Percentiles rank a stretch among this genome's conserved stretches.
These are phyloP conservation scores for Terana coerulea DNA, from an alignment of 768 basidiomycete genomes.

Conservation along the genomic window DNA sequence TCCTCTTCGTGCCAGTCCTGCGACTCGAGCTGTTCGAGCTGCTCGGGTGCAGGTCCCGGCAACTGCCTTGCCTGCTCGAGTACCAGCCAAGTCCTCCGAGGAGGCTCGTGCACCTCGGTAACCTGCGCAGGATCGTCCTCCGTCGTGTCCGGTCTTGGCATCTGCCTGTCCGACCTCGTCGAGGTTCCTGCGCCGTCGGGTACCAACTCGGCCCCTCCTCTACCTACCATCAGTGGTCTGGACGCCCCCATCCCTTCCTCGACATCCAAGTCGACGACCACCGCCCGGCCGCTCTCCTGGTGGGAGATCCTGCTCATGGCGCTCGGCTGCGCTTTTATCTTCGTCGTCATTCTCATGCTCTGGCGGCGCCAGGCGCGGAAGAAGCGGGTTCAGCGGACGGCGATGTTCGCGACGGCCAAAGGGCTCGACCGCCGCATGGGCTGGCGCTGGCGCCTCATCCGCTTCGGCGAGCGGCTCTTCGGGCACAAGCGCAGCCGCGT, in stretches of 20 bases:
- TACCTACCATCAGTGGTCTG: conserved; percentile 58
- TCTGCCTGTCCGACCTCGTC: conserved; percentile 78
- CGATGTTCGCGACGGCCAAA: conserved; percentile 59
- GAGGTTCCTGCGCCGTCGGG: conserved; percentile 42
- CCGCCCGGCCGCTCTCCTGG: conserved; percentile 51
- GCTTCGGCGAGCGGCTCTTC: conserved; percentile 58
- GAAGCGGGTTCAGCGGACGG: conserved; percentile 63
- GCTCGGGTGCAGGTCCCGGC: conserved; percentile 61
- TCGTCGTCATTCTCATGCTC: conserved; percentile 58
- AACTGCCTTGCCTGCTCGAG: conserved; percentile 74
- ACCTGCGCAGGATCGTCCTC: conserved; percentile 53
- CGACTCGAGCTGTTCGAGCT: conserved; percentile 75
- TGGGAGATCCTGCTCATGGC: conserved; percentile 86
- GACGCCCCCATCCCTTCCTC: conserved; percentile 40
- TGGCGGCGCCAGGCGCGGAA: conserved; percentile 72
- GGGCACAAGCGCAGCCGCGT: conserved; percentile 36
- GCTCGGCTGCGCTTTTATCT: conserved; percentile 76
- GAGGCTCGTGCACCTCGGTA: conserved; percentile 60
- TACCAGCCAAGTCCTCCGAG: conserved; percentile 55
- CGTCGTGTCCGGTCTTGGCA: conserved; percentile 67
- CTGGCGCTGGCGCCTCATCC: conserved; percentile 56
- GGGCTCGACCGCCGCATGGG: conserved; percentile 40
- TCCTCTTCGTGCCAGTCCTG: conserved; percentile 65
- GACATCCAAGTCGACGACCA: conserved; percentile 16
- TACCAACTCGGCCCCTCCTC: conserved; percentile 34